These are phyloP conservation scores for Yamadazyma blattariae DNA, from an alignment of 1,139 yeast species.

Conservation along the genomic window DNA sequence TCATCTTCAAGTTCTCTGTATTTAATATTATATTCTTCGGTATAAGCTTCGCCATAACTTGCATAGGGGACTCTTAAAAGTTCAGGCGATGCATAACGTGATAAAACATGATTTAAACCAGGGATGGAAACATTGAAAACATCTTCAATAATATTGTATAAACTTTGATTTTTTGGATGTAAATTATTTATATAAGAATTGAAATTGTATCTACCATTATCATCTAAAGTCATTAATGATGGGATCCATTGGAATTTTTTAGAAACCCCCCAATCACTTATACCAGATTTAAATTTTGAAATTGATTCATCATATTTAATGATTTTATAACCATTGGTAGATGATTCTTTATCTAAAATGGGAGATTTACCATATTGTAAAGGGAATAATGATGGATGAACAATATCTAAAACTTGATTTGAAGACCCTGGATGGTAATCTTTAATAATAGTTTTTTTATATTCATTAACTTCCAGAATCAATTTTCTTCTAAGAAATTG, in stretches of 20 bases:
- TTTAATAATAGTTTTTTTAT: slow-evolving; percentile 14
- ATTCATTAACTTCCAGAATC: slow-evolving; percentile 9
- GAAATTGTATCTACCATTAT: slow-evolving; percentile 15
- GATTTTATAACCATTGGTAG: slow-evolving; percentile 7
- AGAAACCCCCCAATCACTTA: slow-evolving; percentile 20
- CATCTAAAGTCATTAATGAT: slow-evolving; percentile 14
- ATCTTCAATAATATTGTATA: slow-evolving; percentile 26
- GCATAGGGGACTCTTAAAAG: slow-evolving; percentile 14
- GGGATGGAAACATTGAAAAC: slow-evolving; percentile 29
- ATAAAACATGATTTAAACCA: slow-evolving; percentile 27
- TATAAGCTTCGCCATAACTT: slow-evolving; percentile 18
- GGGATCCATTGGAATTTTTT: slow-evolving; percentile 34
- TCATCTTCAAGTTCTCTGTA: slow-evolving; percentile 3
- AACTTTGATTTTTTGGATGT: slow-evolving; percentile 25
- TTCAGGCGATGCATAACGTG: slow-evolving; percentile 21
- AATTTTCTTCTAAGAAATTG: slow-evolving; percentile 11
- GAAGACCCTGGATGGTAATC: slow-evolving; percentile 41
- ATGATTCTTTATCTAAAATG: slow-evolving; percentile 10
- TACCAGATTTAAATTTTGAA: slow-evolving; percentile 15
- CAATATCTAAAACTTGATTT: slow-evolving; percentile 36
- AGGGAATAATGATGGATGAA: slow-evolving; percentile 44
- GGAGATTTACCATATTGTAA: slow-evolving; percentile 35
- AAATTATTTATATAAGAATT: slow-evolving; percentile 39
- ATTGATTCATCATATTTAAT: slow-evolving; percentile 13
- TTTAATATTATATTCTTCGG: slow-evolving; percentile 4